These are phyloP conservation scores for Zygoascus biomembranicola DNA, from an alignment of 805 yeast genomes.

Conservation along the genomic window DNA sequence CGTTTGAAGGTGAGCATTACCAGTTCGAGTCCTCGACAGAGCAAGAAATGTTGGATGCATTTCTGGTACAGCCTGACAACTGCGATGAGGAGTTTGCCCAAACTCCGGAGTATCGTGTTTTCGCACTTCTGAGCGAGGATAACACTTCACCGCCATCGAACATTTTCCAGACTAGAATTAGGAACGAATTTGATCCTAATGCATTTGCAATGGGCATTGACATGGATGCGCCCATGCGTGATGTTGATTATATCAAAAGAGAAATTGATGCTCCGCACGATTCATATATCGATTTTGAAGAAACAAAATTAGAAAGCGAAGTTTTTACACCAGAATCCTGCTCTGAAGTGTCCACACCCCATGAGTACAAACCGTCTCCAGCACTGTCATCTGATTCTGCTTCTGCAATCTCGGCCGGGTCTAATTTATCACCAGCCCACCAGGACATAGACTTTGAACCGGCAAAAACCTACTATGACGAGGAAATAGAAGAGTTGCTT, in stretches of 20 bases:
- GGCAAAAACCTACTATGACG: background rate
- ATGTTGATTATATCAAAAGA: background rate
- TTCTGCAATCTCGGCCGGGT: background rate
- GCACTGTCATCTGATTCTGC: background rate
- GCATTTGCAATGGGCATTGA: background rate
- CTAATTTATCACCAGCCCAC: background rate
- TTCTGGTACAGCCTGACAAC: background rate
- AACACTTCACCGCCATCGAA: background rate
- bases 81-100: background rate
- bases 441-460: background rate
- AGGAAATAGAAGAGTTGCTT: background rate
- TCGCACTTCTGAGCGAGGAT: background rate
- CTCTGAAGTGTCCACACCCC: background rate
- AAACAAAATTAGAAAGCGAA: background rate
- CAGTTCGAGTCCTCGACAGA: background rate
- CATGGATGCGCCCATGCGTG: background rate
- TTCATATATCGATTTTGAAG: background rate
- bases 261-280: background rate
- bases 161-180: background rate
- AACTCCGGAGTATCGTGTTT: background rate
- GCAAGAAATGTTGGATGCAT: background rate
- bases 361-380: background rate
- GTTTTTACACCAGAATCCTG: background rate
- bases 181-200: background rate
- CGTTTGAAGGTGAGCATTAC: background rate